Evolutionary conservation across 805 yeast genomes (phyloP), one percentile per base, ranked within the genome.

Genomic region (Lipomyces starkeyi): DNA sequence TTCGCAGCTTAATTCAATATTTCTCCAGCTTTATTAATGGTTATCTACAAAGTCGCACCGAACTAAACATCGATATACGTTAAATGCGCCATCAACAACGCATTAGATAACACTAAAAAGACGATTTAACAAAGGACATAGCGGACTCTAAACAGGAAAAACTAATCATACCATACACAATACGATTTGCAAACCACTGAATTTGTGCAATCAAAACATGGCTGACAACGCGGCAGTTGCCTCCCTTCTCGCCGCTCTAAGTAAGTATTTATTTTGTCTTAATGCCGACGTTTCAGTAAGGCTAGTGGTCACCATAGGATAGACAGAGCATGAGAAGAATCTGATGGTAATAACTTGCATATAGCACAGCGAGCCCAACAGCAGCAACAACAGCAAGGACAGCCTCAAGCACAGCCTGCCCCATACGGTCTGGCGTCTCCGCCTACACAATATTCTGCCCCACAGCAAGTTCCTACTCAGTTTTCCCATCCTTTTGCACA

Each of bases 151-250:
- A 43, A 43, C 49, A 17, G 49, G 49, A 43, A 43, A 43, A 43
- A 3, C 14, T 43, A 43, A 43, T 43, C 20, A 43, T 43, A 43
- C 49, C 49, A 43, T n/a, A 17, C 49, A 43, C 22, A 17, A 17
- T 43, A 17, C 49, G 49, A n/a, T n/a, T 43, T 43, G 49, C 49
- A 43, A 43, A 43, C 25, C 25, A n/a, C 49, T 43, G 22, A 6
- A 43, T 43, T 43, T 43, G 49, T 6, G n/a, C 34, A 20, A 53
- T 25, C 58, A 53, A 37, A 20, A 7, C 27, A 69, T 69, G 72
- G 69, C 72, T 13, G 72, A 69, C 40, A 66, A 69, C 58, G 68
- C 72, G 22, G 71, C 70, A 20, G 71, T 69, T 6, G 71, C 72
- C 17, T 67, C 72, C 37, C 66, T 69, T 22, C 65, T 69, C n/a